Evolutionary conservation across 2,329 filamentous ascomycete genomes (phyloP), one percentile per base, ranked within the genome.

Genomic region (Diatrype stigma): DNA sequence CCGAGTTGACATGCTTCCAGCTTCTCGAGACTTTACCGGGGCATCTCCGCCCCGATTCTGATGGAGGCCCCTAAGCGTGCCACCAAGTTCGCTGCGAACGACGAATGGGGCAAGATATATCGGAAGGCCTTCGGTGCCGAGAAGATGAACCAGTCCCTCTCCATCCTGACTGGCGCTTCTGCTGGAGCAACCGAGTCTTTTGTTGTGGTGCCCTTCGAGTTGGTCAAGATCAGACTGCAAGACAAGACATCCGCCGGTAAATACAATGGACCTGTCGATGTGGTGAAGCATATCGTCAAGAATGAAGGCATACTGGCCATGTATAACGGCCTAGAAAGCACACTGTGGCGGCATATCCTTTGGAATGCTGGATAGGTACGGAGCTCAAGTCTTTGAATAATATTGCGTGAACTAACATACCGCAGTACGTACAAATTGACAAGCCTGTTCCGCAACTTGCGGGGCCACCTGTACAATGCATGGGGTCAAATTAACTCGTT

Each of bases 11-110:
- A n/a, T 23, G 35, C 38, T 28, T 38, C 32, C 62, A 94, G 90
- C 54, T 85, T 89, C 72, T 94, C 90, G 56, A 85, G 93, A 60
- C 80, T 99, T 54, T 99, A 99, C 78, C 90, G 94, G 61, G 94
- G 94, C 67, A 99, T 99, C 72, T 85, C 82, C 42, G 93, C 94
- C 23, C 94, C 94, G 47, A 97, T 99, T 67, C 81, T 97, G 60
- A 99, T 99, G 93, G 93, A 97, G 74, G 92, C 92, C 51, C 86
- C 89, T 60, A 54, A 73, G 83, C 85, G 91, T 75, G 93, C 93
- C 42, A 97, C 90, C 77, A 99, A 99, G 74, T 99, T 99, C 73
- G 93, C 94, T 45, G 94, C 94, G 74, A 99, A 99, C 74, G 94
- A 99, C 70, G 90, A 93, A 70, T 99, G 94, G 94, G 94, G 94